Conservation (phyloP, 257 asterid species). For the Penstemon eatonii region DNA sequence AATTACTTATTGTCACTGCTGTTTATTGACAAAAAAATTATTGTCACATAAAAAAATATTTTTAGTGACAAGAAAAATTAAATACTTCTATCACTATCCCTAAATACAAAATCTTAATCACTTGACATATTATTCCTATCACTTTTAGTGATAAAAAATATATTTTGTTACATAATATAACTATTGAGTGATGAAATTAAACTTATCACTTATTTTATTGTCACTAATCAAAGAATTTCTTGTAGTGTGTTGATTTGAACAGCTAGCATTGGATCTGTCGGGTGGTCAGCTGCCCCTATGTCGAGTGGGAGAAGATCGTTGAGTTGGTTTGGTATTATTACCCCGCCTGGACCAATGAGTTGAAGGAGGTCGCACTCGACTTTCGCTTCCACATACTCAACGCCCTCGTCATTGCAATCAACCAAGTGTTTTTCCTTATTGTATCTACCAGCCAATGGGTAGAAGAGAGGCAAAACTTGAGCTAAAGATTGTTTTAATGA, state of each 20-base stretch:
- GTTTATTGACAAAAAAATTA: too few relatives aligned
- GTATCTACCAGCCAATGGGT: constrained; percentile 24
- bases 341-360: background rate
- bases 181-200: too few relatives aligned
- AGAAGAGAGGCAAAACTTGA: constrained; percentile 5
- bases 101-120: too few relatives aligned
- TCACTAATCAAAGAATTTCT: too few relatives aligned
- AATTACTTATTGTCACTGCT: too few relatives aligned
- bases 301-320: constrained; percentile 14
- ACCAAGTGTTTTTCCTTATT: constrained; percentile 1
- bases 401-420: constrained; percentile 19
- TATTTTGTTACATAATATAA: too few relatives aligned
- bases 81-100: too few relatives aligned
- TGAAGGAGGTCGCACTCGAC: constrained; percentile 6
- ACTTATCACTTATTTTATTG: too few relatives aligned
- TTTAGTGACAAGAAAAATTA: too few relatives aligned
- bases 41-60: too few relatives aligned
- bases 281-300: constrained; percentile 18
- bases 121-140: too few relatives aligned
- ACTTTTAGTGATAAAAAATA: too few relatives aligned
- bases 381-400: background rate
- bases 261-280: constrained; percentile 22
- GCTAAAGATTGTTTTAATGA: constrained; percentile 7
- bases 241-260: constrained; percentile 22
- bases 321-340: background rate